Evolutionary conservation across 2,329 filamentous ascomycete species (phyloP).

Genomic region (Sphaerulina vaccinii): DNA sequence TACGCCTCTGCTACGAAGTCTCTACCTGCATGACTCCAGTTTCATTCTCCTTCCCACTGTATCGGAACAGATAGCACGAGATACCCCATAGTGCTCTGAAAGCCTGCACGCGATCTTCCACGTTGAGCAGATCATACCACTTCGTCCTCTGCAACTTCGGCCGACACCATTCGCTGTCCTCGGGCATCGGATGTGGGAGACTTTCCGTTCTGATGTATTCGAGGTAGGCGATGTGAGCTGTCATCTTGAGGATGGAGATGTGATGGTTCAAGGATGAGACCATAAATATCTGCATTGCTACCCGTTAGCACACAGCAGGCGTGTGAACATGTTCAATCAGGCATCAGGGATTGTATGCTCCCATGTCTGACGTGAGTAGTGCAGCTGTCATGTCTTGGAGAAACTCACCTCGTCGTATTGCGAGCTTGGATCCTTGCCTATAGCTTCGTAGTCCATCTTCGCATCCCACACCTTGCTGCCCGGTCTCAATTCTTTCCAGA

Average conservation of each 20-base stretch:
- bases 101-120: constrained; percentile 55
- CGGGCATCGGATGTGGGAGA: constrained; percentile 31
- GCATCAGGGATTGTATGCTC: not conserved
- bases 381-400: not conserved
- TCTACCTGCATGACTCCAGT: not conserved
- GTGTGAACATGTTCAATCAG: not conserved
- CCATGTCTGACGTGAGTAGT: not conserved
- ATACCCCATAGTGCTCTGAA: constrained; percentile 59
- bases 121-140: constrained; percentile 60
- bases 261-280: constrained; percentile 63
- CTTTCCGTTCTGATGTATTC: constrained; percentile 52
- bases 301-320: not conserved
- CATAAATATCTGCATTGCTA: constrained; percentile 55
- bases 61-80: constrained; percentile 51
- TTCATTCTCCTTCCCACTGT: not conserved
- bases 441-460: constrained; percentile 55
- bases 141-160: constrained; percentile 55
- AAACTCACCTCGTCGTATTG: constrained; percentile 49
- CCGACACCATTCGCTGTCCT: constrained; percentile 49
- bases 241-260: constrained; percentile 58
- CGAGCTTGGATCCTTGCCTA: constrained; percentile 50
- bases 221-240: constrained; percentile 57
- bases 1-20: not conserved
- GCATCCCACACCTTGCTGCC: constrained; percentile 57
- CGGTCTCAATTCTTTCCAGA: constrained; percentile 54